These are phyloP conservation scores for Coemansia sp. DNA, from an alignment of 192 early-diverging fungal genomes.

Conservation along the genomic window DNA sequence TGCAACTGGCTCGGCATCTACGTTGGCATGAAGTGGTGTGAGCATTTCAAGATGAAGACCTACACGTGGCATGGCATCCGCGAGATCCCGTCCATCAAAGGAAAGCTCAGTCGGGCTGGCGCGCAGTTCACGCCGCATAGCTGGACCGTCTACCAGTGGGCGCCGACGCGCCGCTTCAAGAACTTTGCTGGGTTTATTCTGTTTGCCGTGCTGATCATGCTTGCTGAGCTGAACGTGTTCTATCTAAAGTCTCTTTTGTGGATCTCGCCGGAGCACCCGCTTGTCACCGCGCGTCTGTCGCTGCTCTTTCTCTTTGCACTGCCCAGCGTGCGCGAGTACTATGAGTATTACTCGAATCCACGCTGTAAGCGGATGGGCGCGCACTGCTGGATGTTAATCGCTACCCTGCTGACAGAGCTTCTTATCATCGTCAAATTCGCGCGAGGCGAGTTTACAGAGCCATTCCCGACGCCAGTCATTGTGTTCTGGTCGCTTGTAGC, in stretches of 20 bases:
- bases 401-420: constrained; percentile 85
- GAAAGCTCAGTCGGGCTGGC: constrained; percentile 83
- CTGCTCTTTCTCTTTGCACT: constrained; percentile 84
- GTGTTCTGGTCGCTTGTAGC: constrained; percentile 74
- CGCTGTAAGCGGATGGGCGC: constrained; percentile 88
- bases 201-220: constrained; percentile 57
- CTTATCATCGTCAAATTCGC: constrained; percentile 92
- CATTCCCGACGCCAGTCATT: constrained; percentile 68
- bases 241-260: constrained; percentile 93
- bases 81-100: constrained; percentile 79
- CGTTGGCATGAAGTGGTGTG: constrained; percentile 95
- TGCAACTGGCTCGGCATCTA: constrained; percentile 96
- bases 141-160: constrained; percentile 95
- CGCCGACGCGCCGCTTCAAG: constrained; percentile 81
- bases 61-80: constrained; percentile 93
- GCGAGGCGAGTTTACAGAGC: constrained; percentile 79
- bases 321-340: constrained; percentile 85
- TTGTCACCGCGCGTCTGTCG: constrained; percentile 76
- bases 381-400: constrained; percentile 89
- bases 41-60: constrained; percentile 94
- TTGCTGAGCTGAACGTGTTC: constrained; percentile 89
- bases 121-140: constrained; percentile 93
- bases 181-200: constrained; percentile 82
- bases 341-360: constrained; percentile 78
- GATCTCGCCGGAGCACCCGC: constrained; percentile 82